Evolutionary conservation across 495 filamentous ascomycete species (phyloP), one percentile per base, ranked within the genome.

Genomic region (Penicillium cosmopolitanum): DNA sequence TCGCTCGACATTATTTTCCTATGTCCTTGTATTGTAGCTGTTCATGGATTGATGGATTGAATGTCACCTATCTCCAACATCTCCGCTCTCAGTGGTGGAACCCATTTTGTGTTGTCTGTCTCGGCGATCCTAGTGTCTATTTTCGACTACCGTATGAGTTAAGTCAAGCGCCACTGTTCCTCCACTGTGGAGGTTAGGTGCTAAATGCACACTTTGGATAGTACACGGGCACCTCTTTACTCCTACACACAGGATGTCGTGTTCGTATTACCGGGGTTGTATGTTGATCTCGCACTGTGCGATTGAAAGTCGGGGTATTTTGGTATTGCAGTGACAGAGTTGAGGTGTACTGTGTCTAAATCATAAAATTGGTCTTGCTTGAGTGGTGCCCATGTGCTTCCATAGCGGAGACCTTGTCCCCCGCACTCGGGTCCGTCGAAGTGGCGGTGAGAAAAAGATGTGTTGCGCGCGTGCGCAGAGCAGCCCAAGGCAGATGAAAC

Each of bases 361-460:
- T 31, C 28, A 1, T 31, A 6, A 31, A 31, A 31, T 31, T 0
- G 28, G 1, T 31, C 4, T 31, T 31, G 5, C 28, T 31, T 31
- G 0, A 31, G 28, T 31, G 28, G 28, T 31, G 28, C 5, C 6
- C 5, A 31, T 2, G 28, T 33, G 25, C 46, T 57, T 61, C 66
- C 66, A 56, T 55, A 57, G 55, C 52, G 58, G 57, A 57, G 50
- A 36, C 47, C 23, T 38, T 44, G 1, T 15, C 56, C 58, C 55
- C 48, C 60, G 55, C 64, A 55, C 51, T 54, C 18, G 35, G 48
- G 48, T 38, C 33, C 48, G 31, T 11, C 43, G 60, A 68, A 71
- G 61, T 71, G 63, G 68, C 68, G 68, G 68, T 71, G 68, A 66
- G 66, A 56, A 46, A 63, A 62, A 9, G 43, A 55, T 50, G 57